These are phyloP conservation scores for Alternaria longipes DNA, from an alignment of 2,329 filamentous ascomycete genomes.

Conservation along the genomic window DNA sequence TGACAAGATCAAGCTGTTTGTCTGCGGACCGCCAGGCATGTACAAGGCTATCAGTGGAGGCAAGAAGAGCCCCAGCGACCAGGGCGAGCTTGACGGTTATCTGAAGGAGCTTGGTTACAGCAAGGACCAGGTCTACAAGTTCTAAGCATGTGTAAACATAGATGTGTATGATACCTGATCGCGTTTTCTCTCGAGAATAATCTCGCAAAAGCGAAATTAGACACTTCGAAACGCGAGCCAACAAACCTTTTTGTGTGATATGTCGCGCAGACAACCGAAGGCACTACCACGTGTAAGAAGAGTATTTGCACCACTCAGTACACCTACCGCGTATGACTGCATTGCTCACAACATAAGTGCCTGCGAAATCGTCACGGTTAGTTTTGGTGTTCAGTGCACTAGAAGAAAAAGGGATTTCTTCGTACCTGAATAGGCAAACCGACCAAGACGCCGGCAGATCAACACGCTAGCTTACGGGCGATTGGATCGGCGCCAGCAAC, in stretches of 20 bases:
- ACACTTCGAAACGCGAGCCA: not conserved
- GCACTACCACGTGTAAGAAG: not conserved
- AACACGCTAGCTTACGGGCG: not conserved
- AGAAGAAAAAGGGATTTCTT: not conserved
- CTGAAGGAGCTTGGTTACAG: constrained; percentile 85
- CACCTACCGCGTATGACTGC: not conserved
- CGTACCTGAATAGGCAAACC: not conserved
- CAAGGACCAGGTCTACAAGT: constrained; percentile 94
- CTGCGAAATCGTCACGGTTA: not conserved
- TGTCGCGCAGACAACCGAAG: not conserved
- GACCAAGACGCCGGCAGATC: not conserved
- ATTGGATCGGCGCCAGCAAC: constrained; percentile 4
- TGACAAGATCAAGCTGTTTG: constrained; percentile 94
- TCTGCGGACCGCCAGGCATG: constrained; percentile 90
- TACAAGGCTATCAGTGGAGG: constrained; percentile 91
- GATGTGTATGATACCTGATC: constrained; percentile 33
- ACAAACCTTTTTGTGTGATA: not conserved
- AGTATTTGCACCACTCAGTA: not conserved
- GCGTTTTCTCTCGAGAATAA: constrained; percentile 17
- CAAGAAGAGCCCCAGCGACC: constrained; percentile 92
- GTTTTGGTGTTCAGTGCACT: not conserved
- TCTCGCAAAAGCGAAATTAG: constrained; percentile 1
- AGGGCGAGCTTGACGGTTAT: constrained; percentile 85
- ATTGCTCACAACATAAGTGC: not conserved
- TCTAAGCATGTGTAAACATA: constrained; percentile 31